Conservation (phyloP, 2,329 filamentous ascomycete species). For the Rugonectria rugulosa region DNA sequence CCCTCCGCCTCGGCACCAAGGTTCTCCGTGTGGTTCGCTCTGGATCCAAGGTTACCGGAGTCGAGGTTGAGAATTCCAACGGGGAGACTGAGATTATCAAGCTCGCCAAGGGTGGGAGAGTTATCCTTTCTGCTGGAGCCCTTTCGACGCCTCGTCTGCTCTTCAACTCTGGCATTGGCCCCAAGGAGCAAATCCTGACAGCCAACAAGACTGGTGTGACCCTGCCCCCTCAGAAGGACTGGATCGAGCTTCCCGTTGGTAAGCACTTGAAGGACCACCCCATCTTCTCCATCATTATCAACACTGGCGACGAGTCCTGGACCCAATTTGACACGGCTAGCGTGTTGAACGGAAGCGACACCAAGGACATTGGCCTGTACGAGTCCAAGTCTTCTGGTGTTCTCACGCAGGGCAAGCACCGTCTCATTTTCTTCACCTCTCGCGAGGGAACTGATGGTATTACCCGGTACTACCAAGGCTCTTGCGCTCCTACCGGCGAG, state of each 20-base stretch:
- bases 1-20: conserved; percentile 68
- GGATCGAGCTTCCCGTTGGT: conserved; percentile 65
- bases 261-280: conserved; percentile 63
- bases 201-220: conserved; percentile 58
- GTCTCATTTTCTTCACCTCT: conserved; percentile 63
- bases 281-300: conserved; percentile 44
- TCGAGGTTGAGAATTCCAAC: conserved; percentile 65
- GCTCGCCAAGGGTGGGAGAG: conserved; percentile 65
- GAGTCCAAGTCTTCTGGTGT: conserved; percentile 62
- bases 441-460: conserved; percentile 65
- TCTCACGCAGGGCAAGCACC: conserved; percentile 69
- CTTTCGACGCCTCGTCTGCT: conserved; percentile 74
- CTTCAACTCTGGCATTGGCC: conserved; percentile 67
- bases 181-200: conserved; percentile 63
- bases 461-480: conserved; percentile 71
- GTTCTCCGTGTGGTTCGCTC: conserved; percentile 70
- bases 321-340: conserved; percentile 49
- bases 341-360: conserved; percentile 53
- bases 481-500: conserved; percentile 68
- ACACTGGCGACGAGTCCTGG: conserved; percentile 28
- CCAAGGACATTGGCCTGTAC: conserved; percentile 71
- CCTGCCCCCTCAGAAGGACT: conserved; percentile 57
- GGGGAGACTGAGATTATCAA: conserved; percentile 64
- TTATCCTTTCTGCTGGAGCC: conserved; percentile 71
- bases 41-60: conserved; percentile 67